Evolutionary conservation across 495 filamentous ascomycete species (phyloP).

Genomic region (Podospora didyma): DNA sequence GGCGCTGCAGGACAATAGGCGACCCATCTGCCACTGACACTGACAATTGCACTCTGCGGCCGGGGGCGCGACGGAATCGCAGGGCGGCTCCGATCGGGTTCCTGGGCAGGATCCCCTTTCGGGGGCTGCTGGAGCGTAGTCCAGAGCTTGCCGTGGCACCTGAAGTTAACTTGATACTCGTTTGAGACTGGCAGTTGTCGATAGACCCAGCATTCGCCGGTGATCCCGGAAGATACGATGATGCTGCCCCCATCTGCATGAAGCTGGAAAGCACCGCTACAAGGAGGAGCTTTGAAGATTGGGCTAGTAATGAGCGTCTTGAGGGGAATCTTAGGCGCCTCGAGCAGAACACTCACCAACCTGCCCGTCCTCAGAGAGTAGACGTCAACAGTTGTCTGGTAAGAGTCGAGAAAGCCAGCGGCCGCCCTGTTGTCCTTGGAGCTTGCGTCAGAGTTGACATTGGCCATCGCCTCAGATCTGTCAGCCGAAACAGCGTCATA

Average conservation of each 20-base stretch:
- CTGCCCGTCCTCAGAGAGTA: constrained; percentile 70
- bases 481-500: constrained; percentile 37
- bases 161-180: constrained; percentile 46
- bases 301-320: constrained; percentile 49
- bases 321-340: constrained; percentile 45
- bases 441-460: constrained; percentile 20
- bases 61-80: constrained; percentile 34
- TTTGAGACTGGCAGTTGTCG: constrained; percentile 30
- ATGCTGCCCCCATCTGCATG: constrained; percentile 63
- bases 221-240: constrained; percentile 70
- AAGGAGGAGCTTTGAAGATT: constrained; percentile 54
- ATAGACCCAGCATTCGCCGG: constrained; percentile 83
- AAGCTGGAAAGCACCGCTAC: constrained; percentile 67
- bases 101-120: constrained; percentile 44
- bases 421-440: constrained; percentile 14
- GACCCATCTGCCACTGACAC: constrained; percentile 76
- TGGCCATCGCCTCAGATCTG: constrained; percentile 33
- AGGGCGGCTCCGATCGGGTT: constrained; percentile 36
- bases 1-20: constrained; percentile 75
- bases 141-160: constrained; percentile 78
- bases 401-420: constrained; percentile 47
- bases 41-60: constrained; percentile 61
- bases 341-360: constrained; percentile 65
- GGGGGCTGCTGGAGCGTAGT: constrained; percentile 62
- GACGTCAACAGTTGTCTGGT: constrained; percentile 82